Base-by-base conservation (phyloP, 2,329 filamentous ascomycete species). In the Shiraia bambusicola region DNA sequence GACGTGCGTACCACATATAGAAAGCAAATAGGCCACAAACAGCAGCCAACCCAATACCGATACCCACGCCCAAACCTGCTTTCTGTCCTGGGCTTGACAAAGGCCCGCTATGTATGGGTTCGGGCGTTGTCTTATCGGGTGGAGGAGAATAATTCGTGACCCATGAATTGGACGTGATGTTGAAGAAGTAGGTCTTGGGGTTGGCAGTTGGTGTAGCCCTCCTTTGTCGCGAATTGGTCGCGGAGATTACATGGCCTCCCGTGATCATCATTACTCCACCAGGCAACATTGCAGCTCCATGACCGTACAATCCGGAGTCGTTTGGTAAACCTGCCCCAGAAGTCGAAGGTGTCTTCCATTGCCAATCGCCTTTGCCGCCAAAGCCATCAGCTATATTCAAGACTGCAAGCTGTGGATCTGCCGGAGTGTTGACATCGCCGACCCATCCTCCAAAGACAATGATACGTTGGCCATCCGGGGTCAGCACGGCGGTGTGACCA, bases 401-500 rank as follows among this genome's bases (percentile, higher is more conserved):
- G 3, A 96, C 70, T 0, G 82, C 87, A 17, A 97, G 74, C 61
- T 95, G 89, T 1, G 93, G 93, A 22, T 83, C 75, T 0, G 93
- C 93, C 1, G 91, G 80, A 24, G 83, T 86, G 7, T 73, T 77
- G 0, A 86, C 76, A 58, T 94, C 83, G 3, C 91, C 92, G 4
- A 96, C 89, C 93, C 93, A 98, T 1, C 93, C 93, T 14, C 93
- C 93, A 45, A 90, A 76, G 1, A 98, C 72, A 28, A 95, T 73
- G 7, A 97, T 74, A n/a, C 79, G 82, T 17, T 74, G 80, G 0
- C 91, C 91, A 59, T 95, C 89, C 37, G 86, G 79, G 19, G 82
- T 88, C 4, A 96, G 71, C 1, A 95, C 80, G 1, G 92, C 84
- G 0, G 88, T 91, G 62, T 98, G 93, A 0, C 93, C 93, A 3